Evolutionary conservation across 2,329 filamentous ascomycete species (phyloP).

Genomic region (Pseudonectria buxi): DNA sequence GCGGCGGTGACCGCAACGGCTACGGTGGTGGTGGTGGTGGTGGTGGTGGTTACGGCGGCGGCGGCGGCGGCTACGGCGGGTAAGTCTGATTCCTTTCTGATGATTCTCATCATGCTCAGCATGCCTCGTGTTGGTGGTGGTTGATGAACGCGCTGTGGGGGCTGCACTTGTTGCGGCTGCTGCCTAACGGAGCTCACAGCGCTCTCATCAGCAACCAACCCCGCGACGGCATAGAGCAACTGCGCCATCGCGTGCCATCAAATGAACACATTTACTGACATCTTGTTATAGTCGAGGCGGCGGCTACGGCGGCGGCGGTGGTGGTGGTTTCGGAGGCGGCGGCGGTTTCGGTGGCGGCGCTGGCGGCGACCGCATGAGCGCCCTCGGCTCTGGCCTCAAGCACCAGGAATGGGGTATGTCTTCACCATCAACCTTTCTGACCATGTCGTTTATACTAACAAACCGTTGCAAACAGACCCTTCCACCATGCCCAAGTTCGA

Average conservation of each 20-base stretch:
- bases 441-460: slow-evolving; percentile 24
- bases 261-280: slow-evolving; percentile 29
- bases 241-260: slow-evolving; percentile 8
- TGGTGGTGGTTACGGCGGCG: slow-evolving; percentile 22
- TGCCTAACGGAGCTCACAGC: too few species aligned
- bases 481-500: slow-evolving; percentile 86
- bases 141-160: too few species aligned
- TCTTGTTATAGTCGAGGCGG: slow-evolving; percentile 38
- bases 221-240: slow-evolving; percentile 1
- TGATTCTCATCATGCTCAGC: slow-evolving; percentile 4
- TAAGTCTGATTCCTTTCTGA: slow-evolving; percentile 23
- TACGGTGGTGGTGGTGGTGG: slow-evolving; percentile 31
- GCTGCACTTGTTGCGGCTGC: too few species aligned
- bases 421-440: slow-evolving; percentile 8
- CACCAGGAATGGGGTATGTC: slow-evolving; percentile 80
- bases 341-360: slow-evolving; percentile 39
- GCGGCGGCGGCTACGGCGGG: slow-evolving; percentile 28
- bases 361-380: slow-evolving; percentile 85
- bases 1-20: slow-evolving; percentile 40
- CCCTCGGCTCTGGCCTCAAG: slow-evolving; percentile 81
- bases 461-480: slow-evolving; percentile 51
- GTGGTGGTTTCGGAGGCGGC: slow-evolving; percentile 30
- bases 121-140: too few species aligned
- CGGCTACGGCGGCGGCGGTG: slow-evolving; percentile 27
- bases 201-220: background rate